These are phyloP conservation scores for Colletotrichum endophyticum DNA, from an alignment of 2,329 filamentous ascomycete genomes.

Conservation along the genomic window DNA sequence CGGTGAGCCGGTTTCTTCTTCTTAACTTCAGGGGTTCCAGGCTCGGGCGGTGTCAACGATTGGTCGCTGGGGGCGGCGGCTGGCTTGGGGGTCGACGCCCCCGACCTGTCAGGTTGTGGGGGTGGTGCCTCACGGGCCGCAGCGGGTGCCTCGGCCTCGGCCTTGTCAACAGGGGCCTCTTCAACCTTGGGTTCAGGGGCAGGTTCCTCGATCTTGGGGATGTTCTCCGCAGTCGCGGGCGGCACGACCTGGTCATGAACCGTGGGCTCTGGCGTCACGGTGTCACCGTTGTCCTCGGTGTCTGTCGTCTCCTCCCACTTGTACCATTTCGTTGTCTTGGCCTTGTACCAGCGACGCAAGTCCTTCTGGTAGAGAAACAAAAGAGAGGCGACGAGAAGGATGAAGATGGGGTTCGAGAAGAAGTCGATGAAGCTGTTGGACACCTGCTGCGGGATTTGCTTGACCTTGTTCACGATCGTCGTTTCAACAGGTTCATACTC, in stretches of 20 bases:
- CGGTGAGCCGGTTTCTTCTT: constrained; percentile 74
- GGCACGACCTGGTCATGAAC: neutral
- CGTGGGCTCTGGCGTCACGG: constrained; percentile 6
- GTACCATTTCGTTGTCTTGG: constrained; percentile 25
- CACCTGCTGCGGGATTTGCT: constrained; percentile 54
- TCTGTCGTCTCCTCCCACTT: constrained; percentile 29
- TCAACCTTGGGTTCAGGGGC: neutral
- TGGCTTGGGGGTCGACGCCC: neutral
- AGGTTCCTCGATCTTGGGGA: neutral
- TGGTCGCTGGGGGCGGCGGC: neutral
- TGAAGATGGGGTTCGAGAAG: constrained; percentile 58
- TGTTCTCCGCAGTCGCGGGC: neutral
- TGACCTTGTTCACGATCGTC: constrained; percentile 55
- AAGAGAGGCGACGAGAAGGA: constrained; percentile 47
- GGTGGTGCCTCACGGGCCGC: neutral
- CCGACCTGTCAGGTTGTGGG: neutral
- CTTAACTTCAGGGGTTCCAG: constrained; percentile 56
- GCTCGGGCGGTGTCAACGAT: neutral
- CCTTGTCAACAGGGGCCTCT: neutral
- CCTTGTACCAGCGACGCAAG: constrained; percentile 42
- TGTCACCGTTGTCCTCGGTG: constrained; percentile 3
- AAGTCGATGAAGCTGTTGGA: constrained; percentile 58
- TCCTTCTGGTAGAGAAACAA: constrained; percentile 52
- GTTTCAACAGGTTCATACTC: constrained; percentile 31
- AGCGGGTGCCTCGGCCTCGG: neutral